These are phyloP conservation scores for Cryptococcus wingfieldii DNA, from an alignment of 1,284 basidiomycete species.

Conservation along the genomic window DNA sequence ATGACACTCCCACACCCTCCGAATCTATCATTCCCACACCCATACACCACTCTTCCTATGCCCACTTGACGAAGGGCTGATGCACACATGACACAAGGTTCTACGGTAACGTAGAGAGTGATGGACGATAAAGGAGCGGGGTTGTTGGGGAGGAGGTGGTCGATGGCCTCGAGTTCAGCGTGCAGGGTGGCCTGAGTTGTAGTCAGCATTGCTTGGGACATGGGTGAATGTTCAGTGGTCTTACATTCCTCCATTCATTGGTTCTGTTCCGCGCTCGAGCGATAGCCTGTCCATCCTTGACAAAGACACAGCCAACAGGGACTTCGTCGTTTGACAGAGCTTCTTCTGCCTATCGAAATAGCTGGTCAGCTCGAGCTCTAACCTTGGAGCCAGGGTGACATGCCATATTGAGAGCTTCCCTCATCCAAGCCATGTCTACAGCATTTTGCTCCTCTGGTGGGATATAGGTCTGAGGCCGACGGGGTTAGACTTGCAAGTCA, in stretches of 20 bases:
- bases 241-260: constrained; percentile 86
- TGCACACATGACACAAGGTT: constrained; percentile 99
- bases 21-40: constrained; percentile 93
- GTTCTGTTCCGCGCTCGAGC: constrained; percentile 88
- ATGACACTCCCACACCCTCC: constrained; percentile 96
- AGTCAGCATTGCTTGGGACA: background rate
- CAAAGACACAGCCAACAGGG: constrained; percentile 95
- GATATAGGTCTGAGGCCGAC: constrained; percentile 34
- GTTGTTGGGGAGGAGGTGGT: constrained; percentile 69
- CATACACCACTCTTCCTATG: constrained; percentile 85
- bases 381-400: constrained; percentile 6
- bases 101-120: constrained; percentile 94
- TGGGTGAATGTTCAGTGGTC: constrained; percentile 19
- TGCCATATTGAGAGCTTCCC: constrained; percentile 47
- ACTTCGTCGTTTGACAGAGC: constrained; percentile 83
- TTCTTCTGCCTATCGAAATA: constrained; percentile 56
- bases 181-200: constrained; percentile 79
- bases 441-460: constrained; percentile 41
- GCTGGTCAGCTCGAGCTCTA: constrained; percentile 1
- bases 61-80: constrained; percentile 90
- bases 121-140: constrained; percentile 66
- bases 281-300: constrained; percentile 69
- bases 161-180: constrained; percentile 96
- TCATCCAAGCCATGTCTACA: constrained; percentile 47
- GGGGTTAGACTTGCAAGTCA: background rate